Percentiles rank a stretch among this genome's conserved stretches.
phyloP scores from a whole-genome alignment of 2,329 filamentous ascomycete genomes.

The Davidsoniella neocaledoniae region DNA sequence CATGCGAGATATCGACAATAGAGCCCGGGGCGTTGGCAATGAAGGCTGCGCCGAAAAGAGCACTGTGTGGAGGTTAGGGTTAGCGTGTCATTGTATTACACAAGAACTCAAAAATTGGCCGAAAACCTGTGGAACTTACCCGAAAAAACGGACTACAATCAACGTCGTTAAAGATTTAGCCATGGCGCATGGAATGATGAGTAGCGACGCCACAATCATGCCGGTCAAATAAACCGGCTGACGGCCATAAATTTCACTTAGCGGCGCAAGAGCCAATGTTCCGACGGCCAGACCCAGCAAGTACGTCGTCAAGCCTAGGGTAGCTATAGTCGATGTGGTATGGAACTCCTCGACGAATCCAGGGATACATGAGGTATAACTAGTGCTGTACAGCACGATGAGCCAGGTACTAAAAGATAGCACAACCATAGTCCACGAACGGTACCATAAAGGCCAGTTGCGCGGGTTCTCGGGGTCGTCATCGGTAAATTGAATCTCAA shows the following conservation, averaged over 20 bases:
- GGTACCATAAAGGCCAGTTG: constrained; percentile 44
- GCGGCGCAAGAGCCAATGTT: constrained; percentile 54
- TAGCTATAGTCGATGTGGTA: constrained; percentile 41
- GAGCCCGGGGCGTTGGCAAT: constrained; percentile 71
- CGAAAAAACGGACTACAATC: constrained; percentile 58
- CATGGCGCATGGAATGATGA: constrained; percentile 56
- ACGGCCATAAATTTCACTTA: constrained; percentile 55
- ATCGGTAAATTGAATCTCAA: constrained; percentile 56
- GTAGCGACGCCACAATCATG: constrained; percentile 44
- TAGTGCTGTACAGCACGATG: constrained; percentile 58
- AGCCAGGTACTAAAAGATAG: constrained; percentile 31
- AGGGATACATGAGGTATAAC: constrained; percentile 56
- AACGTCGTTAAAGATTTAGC: constrained; percentile 51
- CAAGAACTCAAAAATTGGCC: constrained; percentile 14
- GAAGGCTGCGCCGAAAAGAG: constrained; percentile 61
- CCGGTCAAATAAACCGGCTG: constrained; percentile 52
- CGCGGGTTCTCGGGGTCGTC: constrained; percentile 47
- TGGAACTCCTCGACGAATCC: constrained; percentile 53
- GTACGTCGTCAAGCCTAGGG: constrained; percentile 65
- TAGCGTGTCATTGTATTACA: constrained; percentile 15
- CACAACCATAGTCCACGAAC: constrained; percentile 27
- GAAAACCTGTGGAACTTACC: constrained; percentile 26
- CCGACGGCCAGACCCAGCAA: constrained; percentile 58
- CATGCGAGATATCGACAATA: constrained; percentile 65
- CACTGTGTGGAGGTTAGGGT: constrained; percentile 20